Conservation (phyloP, 2,329 filamentous ascomycete species). For the Cordyceps javanica region DNA sequence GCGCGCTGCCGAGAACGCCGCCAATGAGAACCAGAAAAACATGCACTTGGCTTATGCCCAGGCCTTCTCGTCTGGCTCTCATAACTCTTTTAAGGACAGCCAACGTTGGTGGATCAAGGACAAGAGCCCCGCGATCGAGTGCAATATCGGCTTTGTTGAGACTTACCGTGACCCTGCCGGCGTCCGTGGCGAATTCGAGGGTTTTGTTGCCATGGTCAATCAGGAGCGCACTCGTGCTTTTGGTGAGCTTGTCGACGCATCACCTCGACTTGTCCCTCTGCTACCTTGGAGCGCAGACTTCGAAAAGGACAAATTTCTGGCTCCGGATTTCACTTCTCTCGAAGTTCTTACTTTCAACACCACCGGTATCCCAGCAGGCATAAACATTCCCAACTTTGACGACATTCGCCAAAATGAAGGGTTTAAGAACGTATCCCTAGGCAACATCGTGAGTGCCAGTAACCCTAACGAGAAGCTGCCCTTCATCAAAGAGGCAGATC, state of each 20-base stretch:
- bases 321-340: conserved; percentile 90
- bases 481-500: conserved; percentile 75
- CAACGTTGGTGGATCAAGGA: conserved; percentile 80
- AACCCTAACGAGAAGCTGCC: conserved; percentile 88
- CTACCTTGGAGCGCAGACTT: conserved; percentile 85
- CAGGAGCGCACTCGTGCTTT: conserved; percentile 86
- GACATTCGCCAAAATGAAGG: conserved; percentile 75
- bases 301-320: conserved; percentile 93
- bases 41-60: conserved; percentile 70
- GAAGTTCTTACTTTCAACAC: conserved; percentile 78
- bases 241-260: conserved; percentile 73
- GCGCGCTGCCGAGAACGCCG: conserved; percentile 61
- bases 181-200: conserved; percentile 78
- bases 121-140: conserved; percentile 73
- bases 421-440: conserved; percentile 91
- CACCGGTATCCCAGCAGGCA: conserved; percentile 61
- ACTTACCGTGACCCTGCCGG: conserved; percentile 80
- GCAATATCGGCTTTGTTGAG: conserved; percentile 78
- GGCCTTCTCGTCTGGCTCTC: conserved; percentile 68
- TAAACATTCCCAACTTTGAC: conserved; percentile 67
- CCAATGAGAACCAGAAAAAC: conserved; percentile 66
- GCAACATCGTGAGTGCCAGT: conserved; percentile 88
- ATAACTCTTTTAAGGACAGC: conserved; percentile 72
- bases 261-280: conserved; percentile 77
- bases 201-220: conserved; percentile 80